Evolutionary conservation across 768 basidiomycete species (phyloP).

Genomic region (Leucosporidium yakuticum): DNA sequence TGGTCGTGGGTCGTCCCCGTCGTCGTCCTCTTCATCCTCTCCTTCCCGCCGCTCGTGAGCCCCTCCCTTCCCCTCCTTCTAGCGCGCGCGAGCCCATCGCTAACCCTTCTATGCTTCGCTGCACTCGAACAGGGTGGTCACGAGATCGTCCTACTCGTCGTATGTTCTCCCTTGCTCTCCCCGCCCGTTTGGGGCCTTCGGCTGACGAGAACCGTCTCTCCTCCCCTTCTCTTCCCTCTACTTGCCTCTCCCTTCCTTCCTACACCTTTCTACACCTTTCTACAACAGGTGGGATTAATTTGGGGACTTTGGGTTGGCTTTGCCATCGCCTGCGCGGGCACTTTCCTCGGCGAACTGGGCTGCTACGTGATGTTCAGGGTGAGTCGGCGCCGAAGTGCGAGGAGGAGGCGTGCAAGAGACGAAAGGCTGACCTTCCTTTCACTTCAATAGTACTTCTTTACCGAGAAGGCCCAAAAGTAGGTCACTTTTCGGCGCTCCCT

Average conservation of each 20-base stretch:
- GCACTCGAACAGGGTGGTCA: neutral
- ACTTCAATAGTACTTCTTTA: slow-evolving; percentile 14
- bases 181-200: neutral
- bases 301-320: slow-evolving; percentile 32
- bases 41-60: slow-evolving; percentile 2
- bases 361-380: slow-evolving; percentile 28
- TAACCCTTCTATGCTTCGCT: neutral
- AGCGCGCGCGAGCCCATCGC: neutral
- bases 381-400: too few relatives aligned
- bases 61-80: neutral
- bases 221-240: neutral
- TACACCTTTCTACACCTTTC: neutral
- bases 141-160: neutral
- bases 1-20: slow-evolving; percentile 26
- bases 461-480: slow-evolving; percentile 7
- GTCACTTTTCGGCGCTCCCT: neutral
- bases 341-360: slow-evolving; percentile 18
- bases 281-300: slow-evolving; percentile 23
- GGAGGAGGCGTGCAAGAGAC: too few relatives aligned
- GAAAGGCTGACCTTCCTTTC: too few relatives aligned
- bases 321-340: slow-evolving; percentile 8
- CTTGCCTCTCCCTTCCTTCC: neutral
- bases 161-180: neutral
- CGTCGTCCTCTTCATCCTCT: slow-evolving; percentile 24
- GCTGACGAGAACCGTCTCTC: neutral